Percentiles rank a stretch among this genome's conserved stretches.
Conservation (phyloP, 2,329 filamentous ascomycete species). For the Knoxdaviesia proteae region DNA sequence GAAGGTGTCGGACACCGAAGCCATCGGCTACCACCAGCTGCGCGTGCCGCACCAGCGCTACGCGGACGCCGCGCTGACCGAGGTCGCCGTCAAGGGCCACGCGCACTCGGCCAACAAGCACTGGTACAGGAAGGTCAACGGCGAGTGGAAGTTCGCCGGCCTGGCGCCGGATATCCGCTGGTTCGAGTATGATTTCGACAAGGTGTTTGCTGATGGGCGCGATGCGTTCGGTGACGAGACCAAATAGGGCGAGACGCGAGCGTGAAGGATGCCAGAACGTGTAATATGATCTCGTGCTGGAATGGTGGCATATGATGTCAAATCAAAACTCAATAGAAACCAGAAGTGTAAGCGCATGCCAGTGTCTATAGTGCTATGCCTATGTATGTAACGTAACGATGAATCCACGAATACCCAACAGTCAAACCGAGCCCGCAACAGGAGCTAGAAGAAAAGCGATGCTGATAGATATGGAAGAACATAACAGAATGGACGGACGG, state of each 20-base stretch:
- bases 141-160: slow-evolving; percentile 41
- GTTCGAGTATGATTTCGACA: slow-evolving; percentile 35
- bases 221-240: slow-evolving; percentile 4
- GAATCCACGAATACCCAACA: no score
- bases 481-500: no score
- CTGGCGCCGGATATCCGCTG: slow-evolving; percentile 33
- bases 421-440: no score
- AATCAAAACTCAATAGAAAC: no score
- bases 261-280: no score
- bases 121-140: slow-evolving; percentile 34
- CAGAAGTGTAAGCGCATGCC: no score
- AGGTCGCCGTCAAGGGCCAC: slow-evolving; percentile 37
- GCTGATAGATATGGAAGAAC: no score
- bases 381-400: no score
- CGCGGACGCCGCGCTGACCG: slow-evolving; percentile 22
- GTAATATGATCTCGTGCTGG: no score
- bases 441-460: no score
- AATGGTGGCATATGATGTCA: no score
- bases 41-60: slow-evolving; percentile 42
- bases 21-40: slow-evolving; percentile 38
- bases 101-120: slow-evolving; percentile 35
- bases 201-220: slow-evolving; percentile 20
- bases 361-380: no score
- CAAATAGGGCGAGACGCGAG: background rate
- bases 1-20: slow-evolving; percentile 33